Evolutionary conservation across 2,329 filamentous ascomycete species (phyloP).

Genomic region (Magnaporthiopsis rhizophila): DNA sequence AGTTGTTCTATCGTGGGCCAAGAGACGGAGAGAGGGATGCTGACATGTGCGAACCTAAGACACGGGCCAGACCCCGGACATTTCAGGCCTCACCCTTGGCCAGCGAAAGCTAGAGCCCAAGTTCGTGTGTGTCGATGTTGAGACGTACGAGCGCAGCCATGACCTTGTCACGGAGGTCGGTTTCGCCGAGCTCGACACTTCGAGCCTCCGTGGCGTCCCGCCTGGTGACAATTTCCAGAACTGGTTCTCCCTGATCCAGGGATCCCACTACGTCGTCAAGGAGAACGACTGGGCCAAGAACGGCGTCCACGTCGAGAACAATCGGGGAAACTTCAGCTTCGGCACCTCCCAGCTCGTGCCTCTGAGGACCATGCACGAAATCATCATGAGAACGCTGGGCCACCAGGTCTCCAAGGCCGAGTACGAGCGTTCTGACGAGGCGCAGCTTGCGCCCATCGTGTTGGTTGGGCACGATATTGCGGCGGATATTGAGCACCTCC

Average conservation of each 20-base stretch:
- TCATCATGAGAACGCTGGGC: constrained; percentile 19
- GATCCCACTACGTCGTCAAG: constrained; percentile 67
- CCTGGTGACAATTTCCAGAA: constrained; percentile 54
- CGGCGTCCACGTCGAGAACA: constrained; percentile 58
- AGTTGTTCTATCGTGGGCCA: neutral
- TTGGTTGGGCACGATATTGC: constrained; percentile 70
- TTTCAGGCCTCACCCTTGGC: constrained; percentile 29
- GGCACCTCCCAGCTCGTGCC: constrained; percentile 41
- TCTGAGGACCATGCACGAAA: constrained; percentile 23
- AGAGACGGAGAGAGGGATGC: neutral
- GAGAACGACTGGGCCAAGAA: constrained; percentile 65
- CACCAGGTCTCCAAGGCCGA: constrained; percentile 6
- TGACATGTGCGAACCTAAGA: neutral
- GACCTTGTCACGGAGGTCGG: constrained; percentile 76
- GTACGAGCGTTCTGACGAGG: constrained; percentile 9
- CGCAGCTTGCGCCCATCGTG: constrained; percentile 41
- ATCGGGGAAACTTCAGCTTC: constrained; percentile 68
- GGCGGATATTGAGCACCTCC: constrained; percentile 62
- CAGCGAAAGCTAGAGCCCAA: constrained; percentile 48
- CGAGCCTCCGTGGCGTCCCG: constrained; percentile 38
- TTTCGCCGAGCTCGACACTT: constrained; percentile 70
- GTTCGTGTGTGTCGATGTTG: constrained; percentile 74
- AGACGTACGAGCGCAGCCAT: constrained; percentile 65
- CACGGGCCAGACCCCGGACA: neutral
- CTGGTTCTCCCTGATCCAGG: constrained; percentile 62